Evolutionary conservation across 2,329 filamentous ascomycete genomes (phyloP).

Genomic region (Trichoderma afroharzianum): DNA sequence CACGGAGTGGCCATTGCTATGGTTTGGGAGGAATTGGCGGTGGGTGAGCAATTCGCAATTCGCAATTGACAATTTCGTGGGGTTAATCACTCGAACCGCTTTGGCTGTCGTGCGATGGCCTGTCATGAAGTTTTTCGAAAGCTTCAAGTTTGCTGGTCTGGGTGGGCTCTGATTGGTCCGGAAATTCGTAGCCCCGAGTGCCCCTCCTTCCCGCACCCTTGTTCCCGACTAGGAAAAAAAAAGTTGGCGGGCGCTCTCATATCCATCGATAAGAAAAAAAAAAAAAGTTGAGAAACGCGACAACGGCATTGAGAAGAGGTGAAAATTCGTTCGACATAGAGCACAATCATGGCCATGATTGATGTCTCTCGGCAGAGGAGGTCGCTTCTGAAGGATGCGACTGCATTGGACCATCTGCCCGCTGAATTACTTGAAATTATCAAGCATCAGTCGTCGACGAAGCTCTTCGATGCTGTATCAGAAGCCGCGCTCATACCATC

Average conservation of each 20-base stretch:
- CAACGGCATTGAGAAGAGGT: constrained; percentile 21
- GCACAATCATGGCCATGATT: constrained; percentile 51
- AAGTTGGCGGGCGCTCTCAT: constrained; percentile 21
- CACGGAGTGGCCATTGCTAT: constrained; percentile 59
- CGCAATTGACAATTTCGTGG: constrained; percentile 24
- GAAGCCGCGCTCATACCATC: constrained; percentile 64
- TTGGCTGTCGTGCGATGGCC: constrained; percentile 13
- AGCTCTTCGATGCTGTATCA: constrained; percentile 69
- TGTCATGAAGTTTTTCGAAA: constrained; percentile 43
- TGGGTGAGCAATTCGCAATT: neutral
- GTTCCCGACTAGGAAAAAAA: constrained; percentile 32
- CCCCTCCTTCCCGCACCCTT: constrained; percentile 28
- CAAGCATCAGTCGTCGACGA: constrained; percentile 57
- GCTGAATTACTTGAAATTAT: constrained; percentile 66
- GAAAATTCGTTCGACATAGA: constrained; percentile 26
- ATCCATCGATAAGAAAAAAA: constrained; percentile 24
- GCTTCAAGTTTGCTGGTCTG: constrained; percentile 25
- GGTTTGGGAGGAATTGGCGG: constrained; percentile 26
- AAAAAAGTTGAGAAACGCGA: constrained; percentile 20
- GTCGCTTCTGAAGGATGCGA: constrained; percentile 53
- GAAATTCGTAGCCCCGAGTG: constrained; percentile 33
- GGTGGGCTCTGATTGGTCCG: constrained; percentile 34
- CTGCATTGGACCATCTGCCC: constrained; percentile 59
- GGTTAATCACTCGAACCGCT: neutral
- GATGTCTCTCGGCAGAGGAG: constrained; percentile 53